phyloP scores from a whole-genome alignment of 2,329 filamentous ascomycete species.

The Colletotrichum spaethianum region DNA sequence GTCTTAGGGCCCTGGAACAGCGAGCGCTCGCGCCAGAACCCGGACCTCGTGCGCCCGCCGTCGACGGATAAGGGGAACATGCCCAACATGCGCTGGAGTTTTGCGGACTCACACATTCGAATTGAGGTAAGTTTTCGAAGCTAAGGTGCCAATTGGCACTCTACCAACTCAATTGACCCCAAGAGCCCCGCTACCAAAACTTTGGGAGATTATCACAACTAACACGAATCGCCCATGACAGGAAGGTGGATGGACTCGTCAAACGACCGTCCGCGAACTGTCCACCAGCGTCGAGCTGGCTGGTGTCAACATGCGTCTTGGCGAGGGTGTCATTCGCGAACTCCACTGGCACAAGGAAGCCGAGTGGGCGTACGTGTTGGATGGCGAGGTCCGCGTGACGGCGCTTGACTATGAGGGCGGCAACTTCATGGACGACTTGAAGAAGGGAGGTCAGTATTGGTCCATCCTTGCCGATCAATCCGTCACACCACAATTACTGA shows the following conservation, averaged over 20 bases:
- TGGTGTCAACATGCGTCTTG: constrained; percentile 84
- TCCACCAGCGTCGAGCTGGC: constrained; percentile 78
- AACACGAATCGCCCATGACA: constrained; percentile 48
- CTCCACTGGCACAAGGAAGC: constrained; percentile 87
- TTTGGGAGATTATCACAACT: background rate
- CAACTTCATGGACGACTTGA: constrained; percentile 82
- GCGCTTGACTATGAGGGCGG: constrained; percentile 82
- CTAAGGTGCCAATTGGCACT: background rate
- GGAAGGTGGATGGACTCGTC: constrained; percentile 83
- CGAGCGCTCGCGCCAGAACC: constrained; percentile 77
- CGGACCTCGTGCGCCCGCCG: constrained; percentile 79
- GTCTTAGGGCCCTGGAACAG: constrained; percentile 80
- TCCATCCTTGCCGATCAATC: background rate
- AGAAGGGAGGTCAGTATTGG: constrained; percentile 65
- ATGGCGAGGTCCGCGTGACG: constrained; percentile 79
- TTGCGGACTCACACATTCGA: constrained; percentile 74
- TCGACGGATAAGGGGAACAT: constrained; percentile 81
- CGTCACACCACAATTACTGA: background rate
- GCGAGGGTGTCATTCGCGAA: constrained; percentile 80
- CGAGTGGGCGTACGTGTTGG: constrained; percentile 83
- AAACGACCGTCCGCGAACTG: constrained; percentile 78
- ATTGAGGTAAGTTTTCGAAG: constrained; percentile 65
- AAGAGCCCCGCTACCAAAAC: background rate
- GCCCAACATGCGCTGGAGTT: constrained; percentile 81
- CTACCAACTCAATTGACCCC: background rate